Conservation (phyloP, 2,329 filamentous ascomycete genomes). For the Colletotrichum destructivum region DNA sequence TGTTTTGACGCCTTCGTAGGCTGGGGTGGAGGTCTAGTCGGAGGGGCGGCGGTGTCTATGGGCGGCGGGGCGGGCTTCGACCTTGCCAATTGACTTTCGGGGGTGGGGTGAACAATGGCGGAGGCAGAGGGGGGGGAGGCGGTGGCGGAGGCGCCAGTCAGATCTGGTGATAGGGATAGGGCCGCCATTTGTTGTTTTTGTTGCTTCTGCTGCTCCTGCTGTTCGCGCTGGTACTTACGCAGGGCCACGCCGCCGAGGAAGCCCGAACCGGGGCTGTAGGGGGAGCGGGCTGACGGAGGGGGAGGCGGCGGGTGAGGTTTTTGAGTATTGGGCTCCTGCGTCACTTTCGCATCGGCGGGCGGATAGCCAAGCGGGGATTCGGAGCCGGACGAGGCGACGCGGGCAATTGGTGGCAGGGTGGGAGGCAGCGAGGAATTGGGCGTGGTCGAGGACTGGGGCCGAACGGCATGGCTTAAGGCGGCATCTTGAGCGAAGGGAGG, state of each 20-base stretch:
- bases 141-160: conserved; percentile 4
- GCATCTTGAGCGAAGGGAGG: conserved; percentile 60
- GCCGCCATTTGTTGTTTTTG: conserved; percentile 38
- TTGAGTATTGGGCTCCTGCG: conserved; percentile 31
- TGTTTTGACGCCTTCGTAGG: conserved; percentile 51
- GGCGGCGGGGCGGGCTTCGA: conserved; percentile 54
- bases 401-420: conserved; percentile 65
- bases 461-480: conserved; percentile 53
- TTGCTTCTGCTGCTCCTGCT: conserved; percentile 47
- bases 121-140: conserved; percentile 41
- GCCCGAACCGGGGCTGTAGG: conserved; percentile 57
- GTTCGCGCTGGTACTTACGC: conserved; percentile 63
- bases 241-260: conserved; percentile 72
- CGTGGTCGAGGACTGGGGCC: conserved; percentile 51
- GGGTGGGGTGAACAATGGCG: conserved; percentile 29
- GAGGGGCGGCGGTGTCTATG: conserved; percentile 52
- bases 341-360: conserved; percentile 40
- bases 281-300: conserved; percentile 50
- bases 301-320: conserved; percentile 47
- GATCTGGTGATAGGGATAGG: conserved; percentile 32
- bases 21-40: conserved; percentile 50
- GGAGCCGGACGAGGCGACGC: conserved; percentile 61
- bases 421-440: conserved; percentile 59
- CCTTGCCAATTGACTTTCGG: conserved; percentile 48
- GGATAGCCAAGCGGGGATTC: conserved; percentile 37